Evolutionary conservation across 148 eudicot species (phyloP).

Genomic region (Nepenthes gracilis): DNA sequence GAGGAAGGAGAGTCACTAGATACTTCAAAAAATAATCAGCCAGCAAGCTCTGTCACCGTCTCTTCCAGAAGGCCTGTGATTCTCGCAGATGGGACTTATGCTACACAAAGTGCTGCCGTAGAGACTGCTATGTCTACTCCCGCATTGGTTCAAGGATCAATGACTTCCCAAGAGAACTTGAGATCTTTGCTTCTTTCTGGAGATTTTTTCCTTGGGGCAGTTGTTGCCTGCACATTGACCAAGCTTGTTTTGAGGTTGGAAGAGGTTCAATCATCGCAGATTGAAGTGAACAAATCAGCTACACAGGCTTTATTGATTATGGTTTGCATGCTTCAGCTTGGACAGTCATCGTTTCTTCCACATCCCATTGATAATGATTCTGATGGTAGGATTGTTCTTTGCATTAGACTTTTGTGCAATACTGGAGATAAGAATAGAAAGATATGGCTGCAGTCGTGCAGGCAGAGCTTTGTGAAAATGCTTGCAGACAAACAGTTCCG

Average conservation of each 20-base stretch:
- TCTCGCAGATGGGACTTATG: constrained; percentile 95
- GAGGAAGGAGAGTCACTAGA: constrained; percentile 71
- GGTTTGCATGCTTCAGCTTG: constrained; percentile 83
- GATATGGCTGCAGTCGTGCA: constrained; percentile 85
- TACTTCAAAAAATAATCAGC: constrained; percentile 52
- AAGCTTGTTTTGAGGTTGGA: constrained; percentile 77
- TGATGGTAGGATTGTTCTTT: constrained; percentile 69
- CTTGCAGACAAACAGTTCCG: constrained; percentile 87
- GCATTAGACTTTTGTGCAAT: constrained; percentile 70
- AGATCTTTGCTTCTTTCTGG: constrained; percentile 81
- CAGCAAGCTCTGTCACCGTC: constrained; percentile 50
- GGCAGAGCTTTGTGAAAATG: constrained; percentile 86
- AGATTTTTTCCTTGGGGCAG: constrained; percentile 88
- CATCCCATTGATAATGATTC: constrained; percentile 93
- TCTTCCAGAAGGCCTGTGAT: constrained; percentile 86
- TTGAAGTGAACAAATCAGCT: constrained; percentile 70
- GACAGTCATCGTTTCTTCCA: constrained; percentile 81
- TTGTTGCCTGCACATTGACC: constrained; percentile 69
- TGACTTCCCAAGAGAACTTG: constrained; percentile 62
- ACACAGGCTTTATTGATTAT: constrained; percentile 48
- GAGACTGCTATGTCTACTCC: constrained; percentile 83
- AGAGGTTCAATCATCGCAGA: constrained; percentile 83
- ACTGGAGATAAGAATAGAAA: constrained; percentile 61
- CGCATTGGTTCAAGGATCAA: constrained; percentile 61
- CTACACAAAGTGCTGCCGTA: constrained; percentile 93